Conservation (phyloP, 805 yeast species). For the Candida broadrunensis region DNA sequence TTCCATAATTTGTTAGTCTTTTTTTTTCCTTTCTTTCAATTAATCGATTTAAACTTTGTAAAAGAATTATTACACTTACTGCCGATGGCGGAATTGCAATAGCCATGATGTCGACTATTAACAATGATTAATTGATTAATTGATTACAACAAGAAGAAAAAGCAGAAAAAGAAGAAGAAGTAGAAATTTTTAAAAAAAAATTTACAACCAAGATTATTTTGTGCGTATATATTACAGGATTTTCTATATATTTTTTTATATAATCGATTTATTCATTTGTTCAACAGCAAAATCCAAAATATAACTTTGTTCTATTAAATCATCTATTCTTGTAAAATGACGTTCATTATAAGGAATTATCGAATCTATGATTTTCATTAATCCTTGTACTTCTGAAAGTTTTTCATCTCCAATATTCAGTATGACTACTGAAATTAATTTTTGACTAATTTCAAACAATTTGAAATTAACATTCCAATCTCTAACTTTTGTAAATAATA, state of each 20-base stretch:
- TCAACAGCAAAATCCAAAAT: slow-evolving; percentile 79
- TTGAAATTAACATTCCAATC: slow-evolving; percentile 94
- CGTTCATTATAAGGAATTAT: slow-evolving; percentile 86
- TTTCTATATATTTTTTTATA: too few species aligned
- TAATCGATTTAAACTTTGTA: too few species aligned
- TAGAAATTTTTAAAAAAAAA: too few species aligned
- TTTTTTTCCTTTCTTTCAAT: not conserved
- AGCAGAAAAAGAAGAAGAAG: too few species aligned
- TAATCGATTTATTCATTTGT: slow-evolving; percentile 52
- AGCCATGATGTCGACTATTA: too few species aligned
- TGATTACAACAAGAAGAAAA: too few species aligned
- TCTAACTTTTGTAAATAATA: slow-evolving; percentile 70
- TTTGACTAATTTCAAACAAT: slow-evolving; percentile 78
- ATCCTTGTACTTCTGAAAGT: slow-evolving; percentile 62
- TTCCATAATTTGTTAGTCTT: not conserved
- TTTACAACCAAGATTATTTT: too few species aligned
- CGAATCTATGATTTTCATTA: slow-evolving; percentile 66
- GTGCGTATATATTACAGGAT: too few species aligned
- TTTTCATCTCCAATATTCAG: slow-evolving; percentile 51
- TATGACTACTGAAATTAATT: slow-evolving; percentile 64
- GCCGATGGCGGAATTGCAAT: not conserved
- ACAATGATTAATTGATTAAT: too few species aligned
- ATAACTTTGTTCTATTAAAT: slow-evolving; percentile 79
- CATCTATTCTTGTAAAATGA: slow-evolving; percentile 75
- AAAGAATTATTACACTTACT: not conserved